Base-by-base conservation (phyloP, 75 land plant genomes). In the Pseudotsuga menziesii region DNA sequence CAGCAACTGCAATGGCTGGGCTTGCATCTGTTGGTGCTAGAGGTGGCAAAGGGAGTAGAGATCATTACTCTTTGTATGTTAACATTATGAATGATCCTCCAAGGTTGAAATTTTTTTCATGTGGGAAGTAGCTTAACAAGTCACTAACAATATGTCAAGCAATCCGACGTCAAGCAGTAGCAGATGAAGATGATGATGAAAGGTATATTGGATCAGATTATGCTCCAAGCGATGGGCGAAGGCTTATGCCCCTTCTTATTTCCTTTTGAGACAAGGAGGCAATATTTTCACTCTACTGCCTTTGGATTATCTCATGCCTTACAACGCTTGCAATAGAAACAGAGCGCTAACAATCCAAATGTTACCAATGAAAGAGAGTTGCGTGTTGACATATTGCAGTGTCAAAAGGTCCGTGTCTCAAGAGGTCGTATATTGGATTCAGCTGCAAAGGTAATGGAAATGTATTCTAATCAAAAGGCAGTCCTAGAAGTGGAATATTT, bases 111-210 rank as follows among this genome's bases (percentile, higher is more conserved):
- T 79, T 93, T 62, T 84, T 54, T 59, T 60, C 91, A n/a, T 86
- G 81, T 39, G 98, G 98, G 23, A 94, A 89, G 78, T 93, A 84
- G 71, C 88, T 97, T 22, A 92, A 89, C 73, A 89, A 91, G 78
- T 79, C 86, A 72, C 79, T 88, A 61, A 92, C 99, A 2, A 94
- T 97, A 35, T 97, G 91, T 78, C 99, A 97, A 77, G 99, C 99
- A 15, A 80, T 97, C 57, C 99, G 94, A 58, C 85, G 95, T 11
- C 98, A 92, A 78, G 88, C 92, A 71, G 86, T 86, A 19, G 73
- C 89, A 27, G 97, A 96, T 83, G 99, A 94, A 56, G 97, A 96
- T 77, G 95, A 94, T 76, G 36, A 35, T 35, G 98, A 92, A 71
- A 83, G 88, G 60, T 92, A 77, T 76, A 78, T 78, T 77, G 91